Conservation (phyloP, 257 asterid species). For the Solanum arcanum region DNA sequence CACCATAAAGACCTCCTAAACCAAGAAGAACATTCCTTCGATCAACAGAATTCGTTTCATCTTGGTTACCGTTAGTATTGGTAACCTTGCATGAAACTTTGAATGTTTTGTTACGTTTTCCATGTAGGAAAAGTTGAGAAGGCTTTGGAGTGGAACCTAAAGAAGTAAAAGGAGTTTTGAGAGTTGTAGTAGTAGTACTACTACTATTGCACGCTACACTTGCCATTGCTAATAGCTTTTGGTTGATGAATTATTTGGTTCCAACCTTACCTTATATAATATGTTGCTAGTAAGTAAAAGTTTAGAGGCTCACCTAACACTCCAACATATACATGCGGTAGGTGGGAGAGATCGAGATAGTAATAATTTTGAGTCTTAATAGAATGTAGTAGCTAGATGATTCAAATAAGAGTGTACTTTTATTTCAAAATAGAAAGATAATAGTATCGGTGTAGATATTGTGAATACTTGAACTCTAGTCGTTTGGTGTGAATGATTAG, state of each 20-base stretch:
- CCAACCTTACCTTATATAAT: neutral
- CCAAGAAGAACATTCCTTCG: constrained; percentile 1
- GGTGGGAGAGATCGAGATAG: neutral
- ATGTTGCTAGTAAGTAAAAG: neutral
- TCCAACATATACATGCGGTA: neutral
- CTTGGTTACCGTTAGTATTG: neutral
- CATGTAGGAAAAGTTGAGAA: neutral
- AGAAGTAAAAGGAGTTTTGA: neutral
- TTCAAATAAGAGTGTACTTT: neutral
- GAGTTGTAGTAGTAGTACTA: neutral
- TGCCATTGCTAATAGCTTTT: neutral
- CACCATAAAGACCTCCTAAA: neutral
- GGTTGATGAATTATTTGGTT: neutral
- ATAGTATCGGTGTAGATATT: neutral
- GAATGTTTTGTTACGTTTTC: neutral
- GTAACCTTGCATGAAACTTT: neutral
- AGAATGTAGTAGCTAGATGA: neutral
- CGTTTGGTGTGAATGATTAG: no score
- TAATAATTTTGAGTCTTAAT: neutral
- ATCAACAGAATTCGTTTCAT: neutral
- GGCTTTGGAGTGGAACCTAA: neutral
- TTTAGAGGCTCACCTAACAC: neutral
- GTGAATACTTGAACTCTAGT: neutral
- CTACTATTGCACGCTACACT: neutral
- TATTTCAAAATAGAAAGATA: neutral